Percentiles rank a stretch among this genome's conserved stretches.
phyloP scores from a whole-genome alignment of 371 early-diverging fungal genomes.

The Apophysomyces trapeziformis region DNA sequence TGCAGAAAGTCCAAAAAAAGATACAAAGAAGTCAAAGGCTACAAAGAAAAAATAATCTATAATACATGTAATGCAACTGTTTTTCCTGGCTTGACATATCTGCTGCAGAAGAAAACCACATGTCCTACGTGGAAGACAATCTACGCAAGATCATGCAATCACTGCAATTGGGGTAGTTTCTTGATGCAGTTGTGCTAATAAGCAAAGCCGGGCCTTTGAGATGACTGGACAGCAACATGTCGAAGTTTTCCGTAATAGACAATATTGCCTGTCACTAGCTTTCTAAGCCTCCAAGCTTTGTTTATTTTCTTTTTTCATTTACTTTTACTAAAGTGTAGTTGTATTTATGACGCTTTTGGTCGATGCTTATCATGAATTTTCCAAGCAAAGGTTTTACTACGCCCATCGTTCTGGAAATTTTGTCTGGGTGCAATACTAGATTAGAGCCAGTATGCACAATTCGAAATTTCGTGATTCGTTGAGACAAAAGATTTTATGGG shows the following conservation, averaged over 20 bases:
- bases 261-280: too few species aligned
- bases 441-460: slow-evolving; percentile 1
- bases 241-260: too few species aligned
- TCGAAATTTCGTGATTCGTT: slow-evolving; percentile 2
- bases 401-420: background rate
- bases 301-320: background rate
- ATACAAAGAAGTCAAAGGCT: background rate
- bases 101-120: too few species aligned
- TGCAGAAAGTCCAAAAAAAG: background rate
- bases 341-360: background rate
- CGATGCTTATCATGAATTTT: background rate
- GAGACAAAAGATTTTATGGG: background rate
- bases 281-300: too few species aligned
- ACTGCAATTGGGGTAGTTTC: too few species aligned
- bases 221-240: too few species aligned
- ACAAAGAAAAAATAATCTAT: background rate
- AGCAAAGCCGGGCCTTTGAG: too few species aligned
- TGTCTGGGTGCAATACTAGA: slow-evolving; percentile 4
- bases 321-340: background rate
- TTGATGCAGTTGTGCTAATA: too few species aligned
- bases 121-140: too few species aligned
- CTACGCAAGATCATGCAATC: too few species aligned
- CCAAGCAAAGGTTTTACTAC: slow-evolving; percentile 6
- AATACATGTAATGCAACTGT: too few species aligned
- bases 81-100: too few species aligned